A percentile compares a stretch with the other conserved stretches of the same genome.
Evolutionary conservation across 1,139 yeast species (phyloP).

Genomic region (Geotrichum phurueaensis): DNA sequence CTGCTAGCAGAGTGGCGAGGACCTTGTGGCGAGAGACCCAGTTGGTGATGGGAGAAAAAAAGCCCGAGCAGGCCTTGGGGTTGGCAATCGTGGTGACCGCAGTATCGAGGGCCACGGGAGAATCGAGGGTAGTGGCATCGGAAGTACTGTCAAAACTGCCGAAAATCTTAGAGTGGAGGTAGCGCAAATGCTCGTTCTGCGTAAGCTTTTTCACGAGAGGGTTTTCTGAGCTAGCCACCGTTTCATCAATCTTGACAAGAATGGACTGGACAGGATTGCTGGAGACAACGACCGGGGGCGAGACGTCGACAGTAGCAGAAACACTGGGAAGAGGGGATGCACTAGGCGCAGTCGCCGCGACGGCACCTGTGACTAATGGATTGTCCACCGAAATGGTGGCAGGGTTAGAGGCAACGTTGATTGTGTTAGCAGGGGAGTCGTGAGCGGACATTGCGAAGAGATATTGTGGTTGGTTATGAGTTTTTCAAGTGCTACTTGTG

Average conservation of each 20-base stretch:
- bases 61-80: background rate
- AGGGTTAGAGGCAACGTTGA: background rate
- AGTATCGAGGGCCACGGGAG: background rate
- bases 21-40: slow-evolving; percentile 30
- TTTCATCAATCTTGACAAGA: background rate
- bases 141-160: background rate
- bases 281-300: background rate
- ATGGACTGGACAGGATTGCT: background rate
- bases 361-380: background rate
- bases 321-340: background rate
- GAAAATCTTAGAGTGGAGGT: slow-evolving; percentile 1
- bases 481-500: background rate
- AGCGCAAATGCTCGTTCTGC: slow-evolving; percentile 3
- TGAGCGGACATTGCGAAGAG: background rate
- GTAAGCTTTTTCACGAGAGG: background rate
- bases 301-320: background rate
- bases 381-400: background rate
- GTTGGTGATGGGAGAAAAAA: slow-evolving; percentile 13
- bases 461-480: background rate
- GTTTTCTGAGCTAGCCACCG: slow-evolving; percentile 2
- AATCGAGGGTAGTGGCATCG: background rate
- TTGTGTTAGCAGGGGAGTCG: background rate
- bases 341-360: background rate
- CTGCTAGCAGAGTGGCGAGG: slow-evolving; percentile 24
- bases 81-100: background rate